Percentiles rank a stretch among this genome's conserved stretches.
Evolutionary conservation across 345 rosid genomes (phyloP).

Genomic region (Syzygium aromaticum): DNA sequence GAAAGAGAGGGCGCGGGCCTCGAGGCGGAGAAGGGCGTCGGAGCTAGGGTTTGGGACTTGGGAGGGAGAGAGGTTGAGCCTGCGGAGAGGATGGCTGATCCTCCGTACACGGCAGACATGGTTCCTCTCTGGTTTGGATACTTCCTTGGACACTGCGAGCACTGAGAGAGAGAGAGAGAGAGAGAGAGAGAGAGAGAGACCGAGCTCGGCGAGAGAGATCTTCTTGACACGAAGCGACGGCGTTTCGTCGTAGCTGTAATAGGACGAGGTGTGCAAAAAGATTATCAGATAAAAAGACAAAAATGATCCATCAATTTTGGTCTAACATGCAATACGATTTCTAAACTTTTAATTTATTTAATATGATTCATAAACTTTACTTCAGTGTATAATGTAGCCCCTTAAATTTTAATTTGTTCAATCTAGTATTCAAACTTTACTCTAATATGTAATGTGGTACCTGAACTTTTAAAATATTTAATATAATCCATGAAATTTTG

Average conservation of each 20-base stretch:
- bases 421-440: too few species aligned
- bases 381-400: too few species aligned
- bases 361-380: too few species aligned
- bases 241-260: not conserved
- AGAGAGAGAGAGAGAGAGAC: not conserved
- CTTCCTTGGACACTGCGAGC: not conserved
- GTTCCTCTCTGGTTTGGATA: not conserved
- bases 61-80: not conserved
- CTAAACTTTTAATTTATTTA: too few species aligned
- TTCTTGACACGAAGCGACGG: not conserved
- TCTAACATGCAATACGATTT: fast-evolving
- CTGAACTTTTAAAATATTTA: too few species aligned
- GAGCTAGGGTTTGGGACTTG: not conserved
- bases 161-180: not conserved
- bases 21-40: not conserved
- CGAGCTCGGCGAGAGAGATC: not conserved
- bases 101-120: not conserved
- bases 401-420: too few species aligned
- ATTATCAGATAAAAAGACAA: too few species aligned
- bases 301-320: too few species aligned
- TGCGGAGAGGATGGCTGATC: not conserved
- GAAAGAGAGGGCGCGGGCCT: not conserved
- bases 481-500: too few species aligned
- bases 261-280: too few species aligned
- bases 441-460: too few species aligned